Conservation (phyloP, 352 stramenopile species). For the Phytopythium ostracodes region DNA sequence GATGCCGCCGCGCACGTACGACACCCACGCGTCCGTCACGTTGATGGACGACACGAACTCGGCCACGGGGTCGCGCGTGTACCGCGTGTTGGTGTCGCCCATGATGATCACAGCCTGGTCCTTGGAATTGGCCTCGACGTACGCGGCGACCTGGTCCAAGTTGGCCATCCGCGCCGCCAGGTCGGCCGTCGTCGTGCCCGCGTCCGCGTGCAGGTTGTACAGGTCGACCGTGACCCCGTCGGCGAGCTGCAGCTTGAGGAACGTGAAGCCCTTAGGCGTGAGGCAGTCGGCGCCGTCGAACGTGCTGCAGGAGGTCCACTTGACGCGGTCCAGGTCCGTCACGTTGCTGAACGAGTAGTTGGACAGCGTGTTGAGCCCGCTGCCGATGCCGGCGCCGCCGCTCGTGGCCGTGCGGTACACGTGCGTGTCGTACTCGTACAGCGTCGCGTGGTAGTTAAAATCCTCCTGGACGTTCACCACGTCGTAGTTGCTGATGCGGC, state of each 20-base stretch:
- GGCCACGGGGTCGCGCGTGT: slow-evolving; percentile 46
- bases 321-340: slow-evolving; percentile 32
- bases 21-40: slow-evolving; percentile 43
- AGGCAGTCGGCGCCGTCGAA: slow-evolving; percentile 45
- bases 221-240: slow-evolving; percentile 38
- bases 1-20: slow-evolving; percentile 30
- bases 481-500: slow-evolving; percentile 31
- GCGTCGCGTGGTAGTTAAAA: slow-evolving; percentile 39
- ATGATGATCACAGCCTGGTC: slow-evolving; percentile 46
- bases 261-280: slow-evolving; percentile 54
- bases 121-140: slow-evolving; percentile 36
- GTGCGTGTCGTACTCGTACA: slow-evolving; percentile 39
- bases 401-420: slow-evolving; percentile 40
- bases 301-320: slow-evolving; percentile 43
- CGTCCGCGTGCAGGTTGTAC: slow-evolving; percentile 54
- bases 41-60: slow-evolving; percentile 22
- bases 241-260: slow-evolving; percentile 33
- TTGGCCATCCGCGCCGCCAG: slow-evolving; percentile 30
- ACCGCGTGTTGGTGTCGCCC: slow-evolving; percentile 47
- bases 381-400: slow-evolving; percentile 37
- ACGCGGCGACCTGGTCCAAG: slow-evolving; percentile 41
- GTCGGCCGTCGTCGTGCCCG: slow-evolving; percentile 24
- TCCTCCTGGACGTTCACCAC: slow-evolving; percentile 37
- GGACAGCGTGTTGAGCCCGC: slow-evolving; percentile 44
- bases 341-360: slow-evolving; percentile 33